Percentiles rank a stretch among this genome's conserved stretches.
These are phyloP conservation scores for Murraya paniculata DNA, from an alignment of 345 rosid genomes.

Conservation along the genomic window DNA sequence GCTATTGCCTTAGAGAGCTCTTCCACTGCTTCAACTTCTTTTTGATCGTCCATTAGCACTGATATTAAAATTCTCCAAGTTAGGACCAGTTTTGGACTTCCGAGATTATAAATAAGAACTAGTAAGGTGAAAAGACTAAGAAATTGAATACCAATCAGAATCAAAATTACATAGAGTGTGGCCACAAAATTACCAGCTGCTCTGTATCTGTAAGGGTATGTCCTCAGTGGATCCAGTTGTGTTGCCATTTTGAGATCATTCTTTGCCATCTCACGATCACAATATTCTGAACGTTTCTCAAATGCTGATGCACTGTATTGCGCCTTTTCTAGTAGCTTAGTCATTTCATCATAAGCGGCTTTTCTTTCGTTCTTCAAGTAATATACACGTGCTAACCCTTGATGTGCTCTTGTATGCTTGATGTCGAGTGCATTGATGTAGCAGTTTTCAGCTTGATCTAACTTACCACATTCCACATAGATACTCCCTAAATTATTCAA, in stretches of 20 bases:
- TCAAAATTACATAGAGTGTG: neutral
- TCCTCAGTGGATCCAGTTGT: constrained; percentile 77
- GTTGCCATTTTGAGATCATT: constrained; percentile 85
- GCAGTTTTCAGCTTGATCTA: constrained; percentile 74
- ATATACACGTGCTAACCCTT: constrained; percentile 89
- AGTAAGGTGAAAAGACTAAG: neutral
- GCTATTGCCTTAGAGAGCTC: constrained; percentile 87
- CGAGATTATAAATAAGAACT: neutral
- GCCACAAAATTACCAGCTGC: constrained; percentile 73
- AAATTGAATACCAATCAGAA: neutral
- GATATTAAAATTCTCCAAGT: constrained; percentile 18
- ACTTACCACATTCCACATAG: constrained; percentile 65
- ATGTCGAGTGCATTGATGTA: constrained; percentile 80
- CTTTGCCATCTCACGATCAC: constrained; percentile 76
- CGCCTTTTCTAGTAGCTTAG: constrained; percentile 79
- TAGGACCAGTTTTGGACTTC: constrained; percentile 4
- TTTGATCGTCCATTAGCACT: constrained; percentile 95
- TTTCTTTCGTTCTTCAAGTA: constrained; percentile 57
- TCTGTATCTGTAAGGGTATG: constrained; percentile 90
- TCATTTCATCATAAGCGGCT: constrained; percentile 90
- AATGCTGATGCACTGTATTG: constrained; percentile 70
- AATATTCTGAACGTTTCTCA: constrained; percentile 91
- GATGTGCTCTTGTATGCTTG: constrained; percentile 94
- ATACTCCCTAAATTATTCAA: constrained; percentile 89
- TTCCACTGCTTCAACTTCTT: constrained; percentile 75